A percentile compares a stretch with the other conserved stretches of the same genome.
phyloP scores from a whole-genome alignment of 108 stramenopile genomes.

The Nitzschia sp. region DNA sequence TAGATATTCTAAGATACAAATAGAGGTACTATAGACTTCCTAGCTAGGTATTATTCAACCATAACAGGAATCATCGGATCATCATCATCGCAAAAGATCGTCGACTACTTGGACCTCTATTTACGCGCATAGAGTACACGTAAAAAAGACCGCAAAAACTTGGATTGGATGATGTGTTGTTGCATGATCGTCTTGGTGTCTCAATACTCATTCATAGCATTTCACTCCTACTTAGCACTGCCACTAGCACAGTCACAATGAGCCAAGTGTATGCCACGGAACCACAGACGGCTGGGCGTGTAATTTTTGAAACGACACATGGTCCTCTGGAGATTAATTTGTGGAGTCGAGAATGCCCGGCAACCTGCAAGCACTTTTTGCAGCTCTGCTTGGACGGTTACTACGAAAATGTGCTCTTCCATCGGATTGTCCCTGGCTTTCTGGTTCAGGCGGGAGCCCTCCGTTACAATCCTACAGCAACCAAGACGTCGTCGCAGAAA shows the following conservation, averaged over 20 bases:
- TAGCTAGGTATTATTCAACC: too few relatives aligned
- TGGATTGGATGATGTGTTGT: too few relatives aligned
- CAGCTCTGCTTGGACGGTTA: conserved; percentile 92
- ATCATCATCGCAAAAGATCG: too few relatives aligned
- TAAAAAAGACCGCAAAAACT: too few relatives aligned
- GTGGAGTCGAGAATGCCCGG: conserved; percentile 92
- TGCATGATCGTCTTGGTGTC: too few relatives aligned
- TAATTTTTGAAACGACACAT: conserved; percentile 90
- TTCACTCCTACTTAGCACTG: too few relatives aligned
- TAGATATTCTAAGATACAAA: too few relatives aligned
- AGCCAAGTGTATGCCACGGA: conserved; percentile 93
- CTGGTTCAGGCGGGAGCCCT: conserved; percentile 88
- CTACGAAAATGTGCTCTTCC: conserved; percentile 77
- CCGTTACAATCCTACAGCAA: conserved; percentile 21
- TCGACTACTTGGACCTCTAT: too few relatives aligned
- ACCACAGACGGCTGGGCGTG: conserved; percentile 82
- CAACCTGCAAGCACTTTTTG: conserved; percentile 86
- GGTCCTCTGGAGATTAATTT: conserved; percentile 92
- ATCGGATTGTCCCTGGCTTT: conserved; percentile 87
- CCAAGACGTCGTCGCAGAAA: neutral
- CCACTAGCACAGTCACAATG: conserved; percentile 72
- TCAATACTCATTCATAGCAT: too few relatives aligned
- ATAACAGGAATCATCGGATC: too few relatives aligned
- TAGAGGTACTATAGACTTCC: too few relatives aligned
- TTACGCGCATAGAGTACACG: too few relatives aligned